Evolutionary conservation across 176 grass and related monocot species (phyloP).

Genomic region (Puccinellia tenuiflora): DNA sequence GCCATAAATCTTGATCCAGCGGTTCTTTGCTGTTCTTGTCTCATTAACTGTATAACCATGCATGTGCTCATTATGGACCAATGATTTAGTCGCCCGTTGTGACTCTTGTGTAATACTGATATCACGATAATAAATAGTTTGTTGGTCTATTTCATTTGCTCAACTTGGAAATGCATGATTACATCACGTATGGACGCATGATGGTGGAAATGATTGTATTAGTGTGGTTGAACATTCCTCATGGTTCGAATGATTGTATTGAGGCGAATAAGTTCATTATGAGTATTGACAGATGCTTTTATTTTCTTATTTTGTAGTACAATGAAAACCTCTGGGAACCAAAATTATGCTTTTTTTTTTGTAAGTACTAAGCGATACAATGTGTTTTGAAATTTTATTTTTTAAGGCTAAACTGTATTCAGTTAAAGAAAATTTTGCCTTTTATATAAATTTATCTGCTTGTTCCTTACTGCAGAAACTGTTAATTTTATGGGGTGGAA

Average conservation of each 20-base stretch:
- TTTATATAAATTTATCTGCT: not conserved
- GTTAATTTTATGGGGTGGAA: not conserved
- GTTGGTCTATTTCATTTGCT: conserved; percentile 11
- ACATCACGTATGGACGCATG: not conserved
- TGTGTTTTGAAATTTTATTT: not conserved
- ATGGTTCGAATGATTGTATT: conserved; percentile 31
- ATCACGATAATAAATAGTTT: conserved; percentile 14
- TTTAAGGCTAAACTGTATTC: not conserved
- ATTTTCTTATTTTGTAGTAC: not conserved
- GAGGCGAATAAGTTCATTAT: conserved; percentile 16
- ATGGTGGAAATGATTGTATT: conserved; percentile 36
- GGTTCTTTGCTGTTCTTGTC: not conserved
- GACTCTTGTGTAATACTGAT: conserved; percentile 9
- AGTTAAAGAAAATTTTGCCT: not conserved
- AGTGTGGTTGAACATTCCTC: not conserved
- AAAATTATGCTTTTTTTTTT: not conserved
- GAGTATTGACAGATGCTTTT: not conserved
- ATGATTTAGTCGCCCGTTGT: conserved; percentile 17
- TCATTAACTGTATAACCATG: conserved; percentile 12
- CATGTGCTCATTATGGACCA: conserved; percentile 6
- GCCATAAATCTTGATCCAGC: not conserved
- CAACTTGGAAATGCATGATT: conserved; percentile 4
- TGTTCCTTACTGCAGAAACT: not conserved
- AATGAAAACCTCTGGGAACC: not conserved
- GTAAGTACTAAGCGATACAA: not conserved